phyloP scores from a whole-genome alignment of 345 rosid genomes.

The Hypericum androsaemum region DNA sequence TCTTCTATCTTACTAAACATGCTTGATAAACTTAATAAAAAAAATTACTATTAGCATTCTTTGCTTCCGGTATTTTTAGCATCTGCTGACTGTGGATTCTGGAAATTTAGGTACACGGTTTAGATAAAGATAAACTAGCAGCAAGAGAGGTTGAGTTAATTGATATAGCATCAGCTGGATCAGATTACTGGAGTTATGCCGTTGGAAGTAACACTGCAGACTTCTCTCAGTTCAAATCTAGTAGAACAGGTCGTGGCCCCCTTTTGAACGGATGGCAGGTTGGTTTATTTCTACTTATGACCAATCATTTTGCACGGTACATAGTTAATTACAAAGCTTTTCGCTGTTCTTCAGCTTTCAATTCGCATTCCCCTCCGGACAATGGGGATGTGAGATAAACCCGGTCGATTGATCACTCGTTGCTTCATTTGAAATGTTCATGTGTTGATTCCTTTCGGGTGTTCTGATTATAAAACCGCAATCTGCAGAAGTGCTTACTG shows the following conservation, averaged over 20 bases:
- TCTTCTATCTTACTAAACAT: no score
- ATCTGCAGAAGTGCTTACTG: no score
- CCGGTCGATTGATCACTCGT: no score
- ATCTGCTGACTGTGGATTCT: constrained; percentile 11
- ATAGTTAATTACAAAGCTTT: no score
- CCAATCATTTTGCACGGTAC: no score
- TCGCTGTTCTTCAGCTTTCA: no score
- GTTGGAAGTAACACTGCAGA: constrained; percentile 36
- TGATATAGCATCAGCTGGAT: constrained; percentile 50
- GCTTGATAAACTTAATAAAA: no score
- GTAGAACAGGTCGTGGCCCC: constrained; percentile 52
- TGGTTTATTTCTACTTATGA: constrained; percentile 1
- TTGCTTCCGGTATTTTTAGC: constrained; percentile 5
- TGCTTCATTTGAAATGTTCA: no score
- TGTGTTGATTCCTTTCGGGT: no score
- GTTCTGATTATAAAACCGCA: no score
- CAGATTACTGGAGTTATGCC: constrained; percentile 57
- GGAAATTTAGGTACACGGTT: constrained; percentile 39
- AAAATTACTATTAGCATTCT: background rate
- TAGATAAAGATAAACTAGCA: constrained; percentile 40
- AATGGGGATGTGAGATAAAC: no score
- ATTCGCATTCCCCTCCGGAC: no score
- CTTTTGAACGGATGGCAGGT: constrained; percentile 68
- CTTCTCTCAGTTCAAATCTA: constrained; percentile 46
- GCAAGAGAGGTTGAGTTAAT: constrained; percentile 45